Conservation (phyloP, 306 rosid species). For the Acacia confusa region DNA sequence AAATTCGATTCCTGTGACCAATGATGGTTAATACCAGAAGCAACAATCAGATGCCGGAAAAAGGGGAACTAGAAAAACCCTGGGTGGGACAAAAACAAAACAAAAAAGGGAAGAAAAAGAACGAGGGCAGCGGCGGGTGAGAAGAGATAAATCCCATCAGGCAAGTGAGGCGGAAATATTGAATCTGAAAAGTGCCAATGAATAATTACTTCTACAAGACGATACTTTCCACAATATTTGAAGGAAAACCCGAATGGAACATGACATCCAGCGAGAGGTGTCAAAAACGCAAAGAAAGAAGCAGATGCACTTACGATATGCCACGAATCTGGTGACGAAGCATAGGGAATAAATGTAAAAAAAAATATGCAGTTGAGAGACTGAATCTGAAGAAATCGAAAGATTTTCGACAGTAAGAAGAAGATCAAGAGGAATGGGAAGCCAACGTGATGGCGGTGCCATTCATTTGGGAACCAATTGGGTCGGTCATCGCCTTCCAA, state of each 20-base stretch:
- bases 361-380: not conserved
- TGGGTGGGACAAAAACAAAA: no score
- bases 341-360: not conserved
- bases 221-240: not conserved
- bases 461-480: no score
- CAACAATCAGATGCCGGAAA: no score
- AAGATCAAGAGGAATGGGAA: not conserved
- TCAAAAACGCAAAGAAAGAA: not conserved
- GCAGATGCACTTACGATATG: not conserved
- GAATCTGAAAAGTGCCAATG: conserved; percentile 25
- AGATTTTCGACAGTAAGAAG: conserved; percentile 27
- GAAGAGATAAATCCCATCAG: no score
- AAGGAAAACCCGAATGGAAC: conserved; percentile 16
- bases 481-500: no score
- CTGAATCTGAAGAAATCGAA: not conserved
- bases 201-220: conserved; percentile 27
- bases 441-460: not conserved
- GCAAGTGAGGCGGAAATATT: no score
- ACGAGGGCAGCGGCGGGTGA: no score
- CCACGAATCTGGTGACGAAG: not conserved
- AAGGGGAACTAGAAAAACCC: no score
- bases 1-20: no score
- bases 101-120: no score
- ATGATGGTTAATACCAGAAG: no score
- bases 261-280: not conserved